Base-by-base conservation (phyloP, 2,329 filamentous ascomycete species). In the Calonectria crousiana region DNA sequence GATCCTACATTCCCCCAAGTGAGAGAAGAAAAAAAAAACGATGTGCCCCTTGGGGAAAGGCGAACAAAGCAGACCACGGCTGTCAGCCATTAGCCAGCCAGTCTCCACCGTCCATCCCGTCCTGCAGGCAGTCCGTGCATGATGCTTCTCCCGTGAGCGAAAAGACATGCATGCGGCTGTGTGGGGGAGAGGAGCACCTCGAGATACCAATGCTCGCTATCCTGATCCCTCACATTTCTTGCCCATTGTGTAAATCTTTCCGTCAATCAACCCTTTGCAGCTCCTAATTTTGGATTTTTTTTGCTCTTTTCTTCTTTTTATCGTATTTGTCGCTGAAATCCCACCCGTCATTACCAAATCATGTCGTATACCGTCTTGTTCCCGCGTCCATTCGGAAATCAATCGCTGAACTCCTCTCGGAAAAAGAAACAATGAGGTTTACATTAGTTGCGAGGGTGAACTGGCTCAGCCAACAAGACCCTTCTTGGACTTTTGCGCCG, bases 391-490 rank as follows among this genome's bases (percentile, higher is more conserved):
- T 72, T 73, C 67, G 66, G 72, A 78, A 75, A 79, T 73, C 72
- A 75, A 75, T 78, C 67, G 75, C 73, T 69, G 58, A 69, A 73
- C 77, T 66, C 53, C 56, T 66, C 71, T 76, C 34, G 69, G 69
- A 65, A 65, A 60, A 64, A 74, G 76, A 66, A 77, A 77, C 76
- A 75, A 67, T 75, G 70, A 70, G 65, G 71, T 68, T 67, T 76
- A 75, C 76, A 78, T 76, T 74, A 75, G 74, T 74, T 66, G 70
- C 58, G 30, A 44, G 53, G 62, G 58, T 60, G 62, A 74, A 36
- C 28, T 41, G 41, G 62, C 76, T 78, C 83, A 85, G 78, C 73
- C 81, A 69, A 86, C 84, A 67, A 86, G 83, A 30, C 85, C 85
- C 80, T 86, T 86, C 84, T 86, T 86, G 72, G 82, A 83, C 85